These are phyloP conservation scores for Xylariaceae sp. DNA, from an alignment of 2,329 filamentous ascomycete species.

Conservation along the genomic window DNA sequence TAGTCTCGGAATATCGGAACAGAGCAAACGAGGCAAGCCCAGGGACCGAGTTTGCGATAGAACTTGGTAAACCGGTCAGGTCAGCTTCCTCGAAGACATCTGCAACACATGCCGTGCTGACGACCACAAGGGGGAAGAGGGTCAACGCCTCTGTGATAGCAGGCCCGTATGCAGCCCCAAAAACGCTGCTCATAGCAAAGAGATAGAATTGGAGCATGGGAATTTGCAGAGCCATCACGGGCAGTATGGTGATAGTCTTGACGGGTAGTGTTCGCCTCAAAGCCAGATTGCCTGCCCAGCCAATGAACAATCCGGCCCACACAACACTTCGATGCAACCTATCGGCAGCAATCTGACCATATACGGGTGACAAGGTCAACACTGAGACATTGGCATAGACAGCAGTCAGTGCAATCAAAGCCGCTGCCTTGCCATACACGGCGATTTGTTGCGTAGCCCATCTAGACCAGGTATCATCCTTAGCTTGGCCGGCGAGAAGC, in stretches of 20 bases:
- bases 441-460: constrained; percentile 45
- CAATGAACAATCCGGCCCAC: constrained; percentile 70
- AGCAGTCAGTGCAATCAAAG: constrained; percentile 64
- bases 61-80: constrained; percentile 59
- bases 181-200: constrained; percentile 66
- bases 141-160: constrained; percentile 75
- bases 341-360: constrained; percentile 80
- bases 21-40: constrained; percentile 70
- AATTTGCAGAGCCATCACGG: constrained; percentile 76
- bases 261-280: constrained; percentile 57
- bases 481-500: constrained; percentile 49
- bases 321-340: constrained; percentile 73
- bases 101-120: constrained; percentile 69
- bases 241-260: constrained; percentile 62
- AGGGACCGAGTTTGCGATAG: constrained; percentile 67
- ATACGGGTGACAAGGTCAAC: constrained; percentile 82
- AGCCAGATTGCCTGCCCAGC: constrained; percentile 71
- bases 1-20: constrained; percentile 59
- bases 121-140: constrained; percentile 69
- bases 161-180: constrained; percentile 77
- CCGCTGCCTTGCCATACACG: constrained; percentile 49
- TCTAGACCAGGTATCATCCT: constrained; percentile 42
- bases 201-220: constrained; percentile 75
- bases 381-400: constrained; percentile 74
- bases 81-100: constrained; percentile 68